Evolutionary conservation across 805 yeast species (phyloP), one percentile per base, ranked within the genome.

Genomic region (Saccharomycopsis guyanensis): DNA sequence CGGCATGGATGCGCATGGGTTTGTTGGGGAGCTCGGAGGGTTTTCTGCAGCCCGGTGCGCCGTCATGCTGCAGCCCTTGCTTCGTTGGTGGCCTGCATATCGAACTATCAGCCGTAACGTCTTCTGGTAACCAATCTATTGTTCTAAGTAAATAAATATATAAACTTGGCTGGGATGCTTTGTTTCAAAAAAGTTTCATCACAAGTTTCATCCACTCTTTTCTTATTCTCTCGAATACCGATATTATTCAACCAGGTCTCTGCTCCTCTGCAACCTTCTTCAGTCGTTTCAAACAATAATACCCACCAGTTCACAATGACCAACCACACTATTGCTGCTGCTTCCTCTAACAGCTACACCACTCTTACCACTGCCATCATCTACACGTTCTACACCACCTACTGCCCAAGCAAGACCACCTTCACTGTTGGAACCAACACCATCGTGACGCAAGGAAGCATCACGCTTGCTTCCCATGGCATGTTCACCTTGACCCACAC

Each of bases 311-410:
- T 15, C 10, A 33, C 37, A 15, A 15, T 18, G 20, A 15, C 37
- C 37, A 33, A 33, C 20, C 37, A 33, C 37, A 10, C 37, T 5
- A 33, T 15, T 33, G 37, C 37, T 33, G 20, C 37, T 15, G 20
- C 18, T 15, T 4, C 36, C 18, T 20, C 42, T 25, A 15, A 36
- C 39, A 50, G 43, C 35, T 27, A 24, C 32, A 47, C 53, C 19
- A 50, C 51, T 10, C 25, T 50, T 19, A 50, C 53, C 16, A 50
- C 53, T 8, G 51, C 51, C 20, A 50, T 46, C 42, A 46, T 50
- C 42, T 50, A 47, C 46, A 47, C 53, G 18, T 50, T 32, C 40
- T 50, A 40, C 42, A 50, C 51, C 29, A 50, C 51, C 8, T 19
- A 47, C 10, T 35, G 33, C 32, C 46, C 48, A 20, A 20, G 25